Conservation (phyloP, 805 yeast genomes). For the Saturnispora gosingensis region DNA sequence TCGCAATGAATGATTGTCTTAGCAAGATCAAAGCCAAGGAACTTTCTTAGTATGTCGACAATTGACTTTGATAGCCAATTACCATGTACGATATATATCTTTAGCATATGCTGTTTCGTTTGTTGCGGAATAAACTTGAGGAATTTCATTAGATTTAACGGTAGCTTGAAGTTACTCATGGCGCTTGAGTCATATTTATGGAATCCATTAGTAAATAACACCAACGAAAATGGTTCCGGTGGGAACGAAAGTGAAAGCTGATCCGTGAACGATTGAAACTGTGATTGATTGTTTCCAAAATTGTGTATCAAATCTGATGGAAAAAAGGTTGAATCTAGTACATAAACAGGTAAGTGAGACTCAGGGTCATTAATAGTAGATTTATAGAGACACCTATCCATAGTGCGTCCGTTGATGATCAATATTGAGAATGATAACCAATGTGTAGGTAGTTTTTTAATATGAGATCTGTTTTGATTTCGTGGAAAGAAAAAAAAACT, state of each 20-base stretch:
- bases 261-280: conserved; percentile 44
- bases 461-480: not conserved
- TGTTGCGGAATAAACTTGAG: conserved; percentile 48
- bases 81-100: conserved; percentile 78
- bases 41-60: conserved; percentile 59
- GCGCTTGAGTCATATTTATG: conserved; percentile 28
- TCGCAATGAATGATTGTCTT: conserved; percentile 28
- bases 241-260: conserved; percentile 53
- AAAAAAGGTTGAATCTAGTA: conserved; percentile 74
- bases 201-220: conserved; percentile 79
- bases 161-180: conserved; percentile 16
- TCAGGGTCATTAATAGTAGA: conserved; percentile 58
- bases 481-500: not conserved
- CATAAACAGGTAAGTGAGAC: conserved; percentile 61
- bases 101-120: conserved; percentile 43
- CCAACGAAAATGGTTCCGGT: conserved; percentile 48
- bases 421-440: not conserved
- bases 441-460: not conserved
- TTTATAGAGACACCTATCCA: conserved; percentile 20
- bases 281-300: conserved; percentile 22
- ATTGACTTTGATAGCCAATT: conserved; percentile 80
- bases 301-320: conserved; percentile 40
- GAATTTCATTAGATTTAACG: conserved; percentile 32
- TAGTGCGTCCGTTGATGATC: no score
- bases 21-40: conserved; percentile 22